Evolutionary conservation across 2,329 filamentous ascomycete species (phyloP).

Genomic region (Diaporthe humulicola): DNA sequence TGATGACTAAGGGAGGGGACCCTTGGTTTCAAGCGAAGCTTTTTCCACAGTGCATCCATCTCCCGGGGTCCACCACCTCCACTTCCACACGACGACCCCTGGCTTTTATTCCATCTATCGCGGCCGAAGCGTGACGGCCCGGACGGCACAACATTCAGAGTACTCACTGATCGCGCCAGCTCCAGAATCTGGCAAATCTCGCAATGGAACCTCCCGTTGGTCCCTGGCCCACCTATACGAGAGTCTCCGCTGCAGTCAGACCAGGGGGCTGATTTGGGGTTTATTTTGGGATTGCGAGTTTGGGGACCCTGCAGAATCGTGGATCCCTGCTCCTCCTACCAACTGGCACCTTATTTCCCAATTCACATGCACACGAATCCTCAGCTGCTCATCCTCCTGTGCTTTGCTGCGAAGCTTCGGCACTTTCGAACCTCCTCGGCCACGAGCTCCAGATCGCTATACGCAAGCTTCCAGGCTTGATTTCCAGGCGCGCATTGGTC

Average conservation of each 20-base stretch:
- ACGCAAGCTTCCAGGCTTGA: not conserved
- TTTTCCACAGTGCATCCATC: not conserved
- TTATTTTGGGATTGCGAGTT: constrained; percentile 12
- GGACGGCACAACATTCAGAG: not conserved
- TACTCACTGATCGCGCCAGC: not conserved
- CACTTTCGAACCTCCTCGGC: not conserved
- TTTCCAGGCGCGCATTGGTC: too few relatives aligned
- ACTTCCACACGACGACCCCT: constrained; percentile 1
- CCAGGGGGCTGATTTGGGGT: constrained; percentile 8
- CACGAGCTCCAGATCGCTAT: not conserved
- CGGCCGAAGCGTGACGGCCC: not conserved
- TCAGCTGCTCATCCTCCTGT: not conserved
- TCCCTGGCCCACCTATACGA: not conserved
- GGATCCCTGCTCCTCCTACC: constrained; percentile 9
- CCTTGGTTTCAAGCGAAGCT: constrained; percentile 1
- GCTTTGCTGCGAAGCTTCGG: not conserved
- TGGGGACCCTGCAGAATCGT: constrained; percentile 19
- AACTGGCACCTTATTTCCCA: constrained; percentile 13
- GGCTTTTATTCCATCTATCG: not conserved
- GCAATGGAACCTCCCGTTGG: constrained; percentile 16
- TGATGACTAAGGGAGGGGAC: constrained; percentile 20
- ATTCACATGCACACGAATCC: not conserved
- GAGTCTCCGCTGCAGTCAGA: not conserved
- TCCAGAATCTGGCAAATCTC: not conserved
- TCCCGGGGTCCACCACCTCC: constrained; percentile 6